These are phyloP conservation scores for Exophiala alcalophila DNA, from an alignment of 2,329 filamentous ascomycete genomes.

Conservation along the genomic window DNA sequence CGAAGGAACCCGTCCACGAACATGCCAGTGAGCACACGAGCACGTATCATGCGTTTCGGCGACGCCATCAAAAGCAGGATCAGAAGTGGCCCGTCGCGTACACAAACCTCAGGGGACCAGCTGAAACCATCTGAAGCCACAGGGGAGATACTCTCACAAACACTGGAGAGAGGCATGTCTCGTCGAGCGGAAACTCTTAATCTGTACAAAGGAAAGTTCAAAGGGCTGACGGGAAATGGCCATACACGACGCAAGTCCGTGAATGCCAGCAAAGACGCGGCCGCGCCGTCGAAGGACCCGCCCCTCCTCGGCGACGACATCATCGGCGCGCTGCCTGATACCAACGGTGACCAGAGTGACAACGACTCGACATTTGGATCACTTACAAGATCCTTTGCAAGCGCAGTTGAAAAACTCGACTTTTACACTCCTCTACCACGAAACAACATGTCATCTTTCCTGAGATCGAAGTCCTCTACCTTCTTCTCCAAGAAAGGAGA, in stretches of 20 bases:
- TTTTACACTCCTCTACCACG: slow-evolving; percentile 20
- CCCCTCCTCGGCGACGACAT: slow-evolving; percentile 16
- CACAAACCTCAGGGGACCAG: neutral
- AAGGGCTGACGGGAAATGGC: slow-evolving; percentile 16
- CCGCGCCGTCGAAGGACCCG: slow-evolving; percentile 6
- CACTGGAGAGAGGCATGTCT: slow-evolving; percentile 6
- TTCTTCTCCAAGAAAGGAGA: slow-evolving; percentile 16
- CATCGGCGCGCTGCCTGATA: slow-evolving; percentile 7
- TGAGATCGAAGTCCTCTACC: slow-evolving; percentile 18
- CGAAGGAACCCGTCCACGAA: neutral
- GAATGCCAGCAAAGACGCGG: slow-evolving; percentile 9
- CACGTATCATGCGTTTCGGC: slow-evolving; percentile 12
- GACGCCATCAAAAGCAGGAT: slow-evolving; percentile 15
- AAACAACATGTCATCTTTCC: slow-evolving; percentile 19
- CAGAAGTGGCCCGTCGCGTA: neutral
- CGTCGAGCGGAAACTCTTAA: slow-evolving; percentile 18
- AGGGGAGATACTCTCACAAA: no score
- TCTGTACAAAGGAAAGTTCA: slow-evolving; percentile 23
- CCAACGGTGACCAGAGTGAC: slow-evolving; percentile 19
- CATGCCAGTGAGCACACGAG: slow-evolving; percentile 5
- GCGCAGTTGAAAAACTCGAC: slow-evolving; percentile 28
- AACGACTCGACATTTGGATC: slow-evolving; percentile 24
- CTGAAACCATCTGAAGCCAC: no score
- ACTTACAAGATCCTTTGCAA: slow-evolving; percentile 28
- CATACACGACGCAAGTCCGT: slow-evolving; percentile 19